Conservation (phyloP, 257 asterid genomes). For the Ligustrum vulgare region DNA sequence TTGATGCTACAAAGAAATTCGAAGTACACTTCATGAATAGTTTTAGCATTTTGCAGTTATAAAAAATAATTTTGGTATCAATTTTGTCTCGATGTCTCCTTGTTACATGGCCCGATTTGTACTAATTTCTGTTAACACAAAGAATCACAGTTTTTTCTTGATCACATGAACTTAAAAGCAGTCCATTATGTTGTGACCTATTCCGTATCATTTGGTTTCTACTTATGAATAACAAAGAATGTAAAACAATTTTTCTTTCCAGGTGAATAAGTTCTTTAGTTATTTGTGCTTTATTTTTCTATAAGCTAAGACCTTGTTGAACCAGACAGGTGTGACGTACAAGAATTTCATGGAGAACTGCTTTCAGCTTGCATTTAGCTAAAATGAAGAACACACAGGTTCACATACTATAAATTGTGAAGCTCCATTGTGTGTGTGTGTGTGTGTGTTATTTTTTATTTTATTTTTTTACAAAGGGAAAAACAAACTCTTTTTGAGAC, state of each 20-base stretch:
- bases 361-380: slow-evolving; percentile 38
- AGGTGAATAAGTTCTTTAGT: slow-evolving; percentile 31
- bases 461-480: neutral
- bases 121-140: neutral
- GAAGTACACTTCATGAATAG: neutral
- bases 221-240: neutral
- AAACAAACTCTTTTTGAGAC: neutral
- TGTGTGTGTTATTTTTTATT: no score
- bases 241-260: slow-evolving; percentile 19
- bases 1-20: neutral
- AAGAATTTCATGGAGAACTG: slow-evolving; percentile 40
- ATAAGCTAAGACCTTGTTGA: slow-evolving; percentile 17
- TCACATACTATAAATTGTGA: slow-evolving; percentile 8
- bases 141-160: neutral
- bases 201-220: neutral
- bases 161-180: neutral
- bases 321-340: slow-evolving; percentile 9
- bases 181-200: neutral
- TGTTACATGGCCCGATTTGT: neutral
- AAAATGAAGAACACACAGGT: slow-evolving; percentile 55
- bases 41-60: neutral
- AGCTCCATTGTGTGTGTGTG: no score
- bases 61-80: neutral
- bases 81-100: neutral
- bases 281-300: slow-evolving; percentile 10